Evolutionary conservation across 1,284 basidiomycete genomes (phyloP), one percentile per base, ranked within the genome.

Genomic region (Neonothopanus nambi): DNA sequence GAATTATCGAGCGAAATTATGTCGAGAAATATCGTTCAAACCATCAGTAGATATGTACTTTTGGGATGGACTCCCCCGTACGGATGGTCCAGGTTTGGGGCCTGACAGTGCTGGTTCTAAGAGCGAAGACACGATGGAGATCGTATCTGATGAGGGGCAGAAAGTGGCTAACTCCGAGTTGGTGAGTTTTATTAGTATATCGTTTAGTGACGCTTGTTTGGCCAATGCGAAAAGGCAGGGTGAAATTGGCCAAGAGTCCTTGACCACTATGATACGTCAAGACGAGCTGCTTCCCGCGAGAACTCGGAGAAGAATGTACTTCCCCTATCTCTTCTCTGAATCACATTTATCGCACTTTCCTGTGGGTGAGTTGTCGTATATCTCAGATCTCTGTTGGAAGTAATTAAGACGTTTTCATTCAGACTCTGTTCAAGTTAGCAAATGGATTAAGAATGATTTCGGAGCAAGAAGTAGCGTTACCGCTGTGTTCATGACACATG

Each of bases 401-500:
- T 17, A 26, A 30, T 5, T 44, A 63, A 17, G 61, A 45, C 18
- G 45, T 41, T 51, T 36, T 45, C 36, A 30, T 44, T 8, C 59
- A 89, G 87, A 89, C 59, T 69, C 75, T 51, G 48, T 77, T 3
- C 75, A 75, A 20, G 79, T 89, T 51, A 83, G 81, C 12, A 73
- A 67, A 56, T 89, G 83, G 84, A 70, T 79, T 20, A 81, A 78
- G 62, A 71, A 66, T 20, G 69, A 78, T 38, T 88, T 78, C 60
- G 82, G 82, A 23, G 57, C 75, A 41, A 76, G 67, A 52, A 84
- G 82, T 63, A 70, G 71, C 43, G 71, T 85, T 48, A 79, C 82
- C 38, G 84, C 87, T n/a, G 67, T 81, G 20, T 86, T 86, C 65
- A 78, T 89, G 75, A 78, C 79, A 5, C 86, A 89, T 66, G 85